A percentile compares a stretch with the other conserved stretches of the same genome.
Conservation (phyloP, 306 rosid species). For the Mimosa bimucronata region DNA sequence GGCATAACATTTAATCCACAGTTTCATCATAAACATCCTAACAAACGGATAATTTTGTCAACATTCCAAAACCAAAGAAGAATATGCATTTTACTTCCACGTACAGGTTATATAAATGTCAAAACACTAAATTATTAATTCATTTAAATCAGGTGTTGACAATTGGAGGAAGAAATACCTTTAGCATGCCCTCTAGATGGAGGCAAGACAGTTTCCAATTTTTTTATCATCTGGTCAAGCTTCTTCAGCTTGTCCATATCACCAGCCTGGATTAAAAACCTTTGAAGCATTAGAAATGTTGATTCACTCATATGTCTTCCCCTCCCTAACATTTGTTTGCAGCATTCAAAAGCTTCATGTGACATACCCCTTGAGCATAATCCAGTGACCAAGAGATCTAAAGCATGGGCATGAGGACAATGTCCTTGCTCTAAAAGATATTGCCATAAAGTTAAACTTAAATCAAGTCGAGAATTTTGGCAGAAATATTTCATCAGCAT, state of each 20-base stretch:
- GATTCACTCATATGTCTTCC: constrained; percentile 79
- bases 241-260: constrained; percentile 59
- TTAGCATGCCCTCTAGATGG: constrained; percentile 51
- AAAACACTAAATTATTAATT: too few species aligned
- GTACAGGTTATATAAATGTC: neutral
- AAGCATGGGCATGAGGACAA: constrained; percentile 87
- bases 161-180: constrained; percentile 39
- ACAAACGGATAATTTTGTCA: neutral
- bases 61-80: neutral
- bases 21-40: neutral
- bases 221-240: constrained; percentile 66
- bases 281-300: constrained; percentile 68
- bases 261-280: constrained; percentile 51
- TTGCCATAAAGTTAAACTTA: constrained; percentile 70
- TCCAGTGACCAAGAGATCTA: constrained; percentile 79
- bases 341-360: constrained; percentile 74
- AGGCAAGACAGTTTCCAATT: constrained; percentile 62
- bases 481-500: constrained; percentile 77
- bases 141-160: neutral
- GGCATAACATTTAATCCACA: neutral
- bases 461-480: constrained; percentile 62
- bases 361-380: constrained; percentile 71
- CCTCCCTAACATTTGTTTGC: constrained; percentile 77
- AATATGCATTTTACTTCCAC: neutral
- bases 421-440: constrained; percentile 71